Percentiles rank a stretch among this genome's conserved stretches.
Conservation (phyloP, 257 asterid genomes). For the Forsythia suspensa region DNA sequence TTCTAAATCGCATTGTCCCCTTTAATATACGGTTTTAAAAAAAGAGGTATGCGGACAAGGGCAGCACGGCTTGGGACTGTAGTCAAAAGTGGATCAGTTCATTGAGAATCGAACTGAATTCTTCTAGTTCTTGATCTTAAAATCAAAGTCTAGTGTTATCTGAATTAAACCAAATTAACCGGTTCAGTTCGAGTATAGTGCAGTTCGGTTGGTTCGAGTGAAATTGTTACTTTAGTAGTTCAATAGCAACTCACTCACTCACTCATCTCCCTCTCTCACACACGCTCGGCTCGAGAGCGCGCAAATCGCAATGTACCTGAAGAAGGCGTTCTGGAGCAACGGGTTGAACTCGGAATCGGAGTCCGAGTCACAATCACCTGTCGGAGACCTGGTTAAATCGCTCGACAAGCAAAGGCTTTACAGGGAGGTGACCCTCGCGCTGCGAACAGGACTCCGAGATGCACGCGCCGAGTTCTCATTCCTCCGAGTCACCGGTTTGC, state of each 20-base stretch:
- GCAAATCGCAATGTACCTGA: constrained; percentile 55
- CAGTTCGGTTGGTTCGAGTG: background rate
- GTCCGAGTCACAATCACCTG: constrained; percentile 54
- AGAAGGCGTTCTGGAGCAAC: constrained; percentile 86
- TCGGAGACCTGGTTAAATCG: constrained; percentile 71
- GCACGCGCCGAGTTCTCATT: constrained; percentile 92
- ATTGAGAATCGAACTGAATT: no score
- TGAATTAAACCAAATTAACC: no score
- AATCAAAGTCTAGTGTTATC: no score
- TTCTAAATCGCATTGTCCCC: no score
- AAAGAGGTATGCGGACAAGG: no score
- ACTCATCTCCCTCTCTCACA: background rate
- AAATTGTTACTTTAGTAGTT: background rate
- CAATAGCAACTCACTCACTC: background rate
- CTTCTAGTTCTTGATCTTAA: no score
- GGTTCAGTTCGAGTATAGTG: no score
- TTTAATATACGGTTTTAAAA: no score
- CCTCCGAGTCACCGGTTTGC: constrained; percentile 81
- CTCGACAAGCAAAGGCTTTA: constrained; percentile 76
- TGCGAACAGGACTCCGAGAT: constrained; percentile 77
- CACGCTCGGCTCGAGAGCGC: background rate
- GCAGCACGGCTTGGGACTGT: no score
- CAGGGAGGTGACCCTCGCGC: constrained; percentile 89
- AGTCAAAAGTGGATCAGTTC: no score
- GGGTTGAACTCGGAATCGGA: constrained; percentile 39